phyloP scores from a whole-genome alignment of 306 rosid genomes.

The Quercus variabilis region DNA sequence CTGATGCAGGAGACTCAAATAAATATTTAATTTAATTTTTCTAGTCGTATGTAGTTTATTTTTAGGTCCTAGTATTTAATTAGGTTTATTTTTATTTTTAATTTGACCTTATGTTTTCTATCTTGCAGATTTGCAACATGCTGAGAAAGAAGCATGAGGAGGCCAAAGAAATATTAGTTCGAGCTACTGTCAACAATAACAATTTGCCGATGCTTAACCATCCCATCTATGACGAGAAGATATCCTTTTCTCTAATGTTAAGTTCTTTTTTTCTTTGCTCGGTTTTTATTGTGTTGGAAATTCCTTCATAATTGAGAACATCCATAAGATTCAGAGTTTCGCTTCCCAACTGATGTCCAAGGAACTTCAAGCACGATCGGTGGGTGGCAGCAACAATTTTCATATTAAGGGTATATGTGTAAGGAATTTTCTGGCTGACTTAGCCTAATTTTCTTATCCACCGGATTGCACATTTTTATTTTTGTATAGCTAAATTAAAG shows the following conservation, averaged over 20 bases:
- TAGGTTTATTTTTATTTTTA: too few relatives aligned
- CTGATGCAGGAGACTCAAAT: too few relatives aligned
- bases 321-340: constrained; percentile 68
- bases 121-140: constrained; percentile 73
- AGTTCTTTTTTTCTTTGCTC: constrained; percentile 3
- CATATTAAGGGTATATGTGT: constrained; percentile 27
- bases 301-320: constrained; percentile 56
- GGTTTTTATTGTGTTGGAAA: neutral
- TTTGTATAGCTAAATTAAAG: neutral
- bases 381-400: constrained; percentile 15
- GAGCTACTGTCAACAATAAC: constrained; percentile 75
- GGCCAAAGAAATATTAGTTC: constrained; percentile 74
- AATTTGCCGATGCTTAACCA: constrained; percentile 87
- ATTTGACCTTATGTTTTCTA: neutral
- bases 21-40: too few relatives aligned
- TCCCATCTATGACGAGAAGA: constrained; percentile 76
- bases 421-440: neutral
- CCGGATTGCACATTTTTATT: constrained; percentile 5
- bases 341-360: constrained; percentile 57
- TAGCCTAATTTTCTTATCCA: neutral
- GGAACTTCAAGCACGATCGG: constrained; percentile 45
- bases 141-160: constrained; percentile 84
- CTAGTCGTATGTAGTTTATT: too few relatives aligned
- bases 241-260: constrained; percentile 52
- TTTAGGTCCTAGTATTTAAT: too few relatives aligned